Evolutionary conservation across 2,329 filamentous ascomycete species (phyloP), one percentile per base, ranked within the genome.

Genomic region (Ophiostoma himal-ulmi): DNA sequence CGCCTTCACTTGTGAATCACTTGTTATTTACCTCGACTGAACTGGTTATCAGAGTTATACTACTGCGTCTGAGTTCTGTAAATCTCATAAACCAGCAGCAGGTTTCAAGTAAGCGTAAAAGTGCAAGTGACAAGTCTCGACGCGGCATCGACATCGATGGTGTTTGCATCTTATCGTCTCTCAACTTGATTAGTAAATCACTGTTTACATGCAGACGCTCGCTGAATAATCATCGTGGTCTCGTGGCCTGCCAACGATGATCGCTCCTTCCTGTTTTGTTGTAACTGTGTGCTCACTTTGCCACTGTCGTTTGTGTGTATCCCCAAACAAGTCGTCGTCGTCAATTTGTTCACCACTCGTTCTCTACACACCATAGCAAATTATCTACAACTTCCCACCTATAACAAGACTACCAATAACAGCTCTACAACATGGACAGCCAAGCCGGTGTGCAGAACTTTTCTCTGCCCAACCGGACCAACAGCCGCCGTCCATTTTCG

Each of bases 371-470:
- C 22, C 52, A 26, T 14, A n/a, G 5, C 57, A 11, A 34, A 11
- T 34, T 14, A 26, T 14, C 52, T 26, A 26, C 52, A 22, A 13
- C 2, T 57, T 3, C 30, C 3, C 26, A 62, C 20, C 26, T 17
- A 17, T 34, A 62, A 20, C 5, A 8, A 34, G 7, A 5, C 2
- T 5, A 34, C 13, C 7, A 57, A 13, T 7, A 57, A 5, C 26
- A 34, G 14, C 17, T 20, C 44, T n/a, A 62, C 20, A 44, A 13
- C 48, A 73, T 73, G 72, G 65, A 68, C 30, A 68, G 68, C 69
- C 34, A 37, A 30, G 54, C 41, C 3, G 69, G 68, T 2, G 71
- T 73, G 48, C 71, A 73, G 13, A 73, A 73, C 62, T 73, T 73
- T 17, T 73, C 72, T 5, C 69, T 73, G 36, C 72, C 72, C 6